Conservation (phyloP, 1,139 yeast genomes). For the Taphrina wiesneri region DNA sequence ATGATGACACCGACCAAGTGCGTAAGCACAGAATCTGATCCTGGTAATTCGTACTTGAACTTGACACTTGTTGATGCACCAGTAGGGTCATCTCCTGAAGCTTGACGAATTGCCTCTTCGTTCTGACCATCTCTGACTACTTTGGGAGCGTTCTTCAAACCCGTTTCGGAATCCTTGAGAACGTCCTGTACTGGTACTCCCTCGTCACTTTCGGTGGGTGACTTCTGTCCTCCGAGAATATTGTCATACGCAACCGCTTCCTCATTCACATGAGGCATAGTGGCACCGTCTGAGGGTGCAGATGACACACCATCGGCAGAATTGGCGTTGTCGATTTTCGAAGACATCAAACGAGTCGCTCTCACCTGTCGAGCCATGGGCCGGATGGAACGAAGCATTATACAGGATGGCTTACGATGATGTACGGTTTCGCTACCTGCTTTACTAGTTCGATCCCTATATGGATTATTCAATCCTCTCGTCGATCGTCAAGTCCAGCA, state of each 20-base stretch:
- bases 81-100: slow-evolving; percentile 11
- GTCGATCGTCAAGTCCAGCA: no score
- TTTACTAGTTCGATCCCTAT: no score
- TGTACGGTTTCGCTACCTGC: no score
- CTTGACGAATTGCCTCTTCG: background rate
- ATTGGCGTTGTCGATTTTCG: slow-evolving; percentile 12
- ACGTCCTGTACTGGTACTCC: slow-evolving; percentile 40
- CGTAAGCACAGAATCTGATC: slow-evolving; percentile 68
- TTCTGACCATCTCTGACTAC: slow-evolving; percentile 37
- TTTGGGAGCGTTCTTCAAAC: slow-evolving; percentile 38
- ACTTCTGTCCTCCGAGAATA: slow-evolving; percentile 33
- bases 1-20: slow-evolving; percentile 83
- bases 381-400: slow-evolving; percentile 1
- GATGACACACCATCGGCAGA: slow-evolving; percentile 17
- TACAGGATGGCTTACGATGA: background rate
- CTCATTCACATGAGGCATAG: slow-evolving; percentile 34
- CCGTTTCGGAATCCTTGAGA: slow-evolving; percentile 38
- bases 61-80: slow-evolving; percentile 30
- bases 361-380: background rate
- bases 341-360: background rate
- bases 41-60: slow-evolving; percentile 46
- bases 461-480: no score
- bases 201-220: slow-evolving; percentile 38
- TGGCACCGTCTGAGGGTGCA: slow-evolving; percentile 25
- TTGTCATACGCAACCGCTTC: slow-evolving; percentile 34